A percentile compares a stretch with the other conserved stretches of the same genome.
Evolutionary conservation across 768 basidiomycete genomes (phyloP).

Genomic region (Cystobasidium onofrii): DNA sequence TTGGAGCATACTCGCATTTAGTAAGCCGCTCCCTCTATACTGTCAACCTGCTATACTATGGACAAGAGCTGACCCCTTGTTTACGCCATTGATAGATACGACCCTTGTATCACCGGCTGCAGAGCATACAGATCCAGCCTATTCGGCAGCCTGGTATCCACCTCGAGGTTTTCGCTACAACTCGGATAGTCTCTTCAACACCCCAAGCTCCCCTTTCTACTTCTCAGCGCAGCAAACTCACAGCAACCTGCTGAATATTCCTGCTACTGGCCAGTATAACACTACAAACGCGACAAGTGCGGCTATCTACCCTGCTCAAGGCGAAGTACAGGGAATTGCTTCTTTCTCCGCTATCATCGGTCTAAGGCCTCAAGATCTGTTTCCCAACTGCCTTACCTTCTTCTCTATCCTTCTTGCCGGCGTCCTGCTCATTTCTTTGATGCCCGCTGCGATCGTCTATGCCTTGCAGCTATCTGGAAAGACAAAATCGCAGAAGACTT

Average conservation of each 20-base stretch:
- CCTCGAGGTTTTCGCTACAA: slow-evolving; percentile 14
- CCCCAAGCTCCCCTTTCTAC: slow-evolving; percentile 65
- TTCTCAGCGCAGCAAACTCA: slow-evolving; percentile 57
- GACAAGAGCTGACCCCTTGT: no score
- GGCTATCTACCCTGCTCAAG: slow-evolving; percentile 8
- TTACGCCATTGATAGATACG: slow-evolving; percentile 2
- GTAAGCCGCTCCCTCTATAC: neutral
- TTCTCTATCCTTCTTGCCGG: slow-evolving; percentile 62
- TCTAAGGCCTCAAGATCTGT: slow-evolving; percentile 72
- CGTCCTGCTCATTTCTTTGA: slow-evolving; percentile 50
- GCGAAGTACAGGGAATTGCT: slow-evolving; percentile 58
- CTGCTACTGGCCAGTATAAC: slow-evolving; percentile 14
- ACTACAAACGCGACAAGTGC: neutral
- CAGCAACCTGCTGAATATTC: slow-evolving; percentile 60
- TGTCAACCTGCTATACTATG: no score
- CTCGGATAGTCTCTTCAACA: slow-evolving; percentile 47
- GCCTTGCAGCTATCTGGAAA: neutral
- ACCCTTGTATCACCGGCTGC: neutral
- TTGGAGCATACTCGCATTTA: slow-evolving; percentile 13
- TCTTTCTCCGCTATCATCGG: slow-evolving; percentile 80
- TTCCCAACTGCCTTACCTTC: slow-evolving; percentile 71
- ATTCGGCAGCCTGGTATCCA: slow-evolving; percentile 1
- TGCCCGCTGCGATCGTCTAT: slow-evolving; percentile 44
- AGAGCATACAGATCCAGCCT: slow-evolving; percentile 19
- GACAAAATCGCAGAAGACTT: slow-evolving; percentile 4